Evolutionary conservation across 306 rosid species (phyloP), one percentile per base, ranked within the genome.

Genomic region (Astragalus glycyphyllos): DNA sequence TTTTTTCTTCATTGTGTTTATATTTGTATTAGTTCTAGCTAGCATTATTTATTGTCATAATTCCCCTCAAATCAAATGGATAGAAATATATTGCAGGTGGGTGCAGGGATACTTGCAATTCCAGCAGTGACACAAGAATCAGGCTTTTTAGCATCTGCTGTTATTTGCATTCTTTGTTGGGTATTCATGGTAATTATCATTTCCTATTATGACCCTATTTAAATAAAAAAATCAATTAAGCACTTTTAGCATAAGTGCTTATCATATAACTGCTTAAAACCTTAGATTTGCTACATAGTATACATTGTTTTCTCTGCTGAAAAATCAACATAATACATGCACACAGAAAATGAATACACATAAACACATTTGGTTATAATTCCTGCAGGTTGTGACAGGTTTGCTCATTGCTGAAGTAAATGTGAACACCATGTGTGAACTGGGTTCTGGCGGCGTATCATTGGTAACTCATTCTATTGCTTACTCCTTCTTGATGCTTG

Each of bases 111-210:
- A 76, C 95, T 89, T 73, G 95, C 95, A 73, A 77, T 89, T 48
- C 98, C 90, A 63, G 87, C 89, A 37, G 95, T 89, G 55, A 87
- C 98, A 16, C 95, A 86, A 87, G 92, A 89, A 83, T 49, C 88
- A 4, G 98, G 89, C 76, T 82, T 91, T 77, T 75, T 89, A 68
- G 95, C 98, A 66, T 87, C 92, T 13, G 82, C 92, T 20, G 74
- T 80, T 47, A 81, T 82, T 34, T 87, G 95, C 86, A 79, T 84
- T 60, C 6, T 84, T 70, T 80, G 87, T 65, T 92, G 95, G 94
- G 59, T 53, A 40, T 87, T 76, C 87, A 89, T 89, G 98, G 96
- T 89, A 78, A 82, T 41, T 29, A 3, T 31, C 50, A 50, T 26
- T 12, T 9, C 53, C 37, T 45, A n/a, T 56, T 5, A 12, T 78